A percentile compares a stretch with the other conserved stretches of the same genome.
Conservation (phyloP, 73 alveolate genomes). For the Effrenium voratum region DNA sequence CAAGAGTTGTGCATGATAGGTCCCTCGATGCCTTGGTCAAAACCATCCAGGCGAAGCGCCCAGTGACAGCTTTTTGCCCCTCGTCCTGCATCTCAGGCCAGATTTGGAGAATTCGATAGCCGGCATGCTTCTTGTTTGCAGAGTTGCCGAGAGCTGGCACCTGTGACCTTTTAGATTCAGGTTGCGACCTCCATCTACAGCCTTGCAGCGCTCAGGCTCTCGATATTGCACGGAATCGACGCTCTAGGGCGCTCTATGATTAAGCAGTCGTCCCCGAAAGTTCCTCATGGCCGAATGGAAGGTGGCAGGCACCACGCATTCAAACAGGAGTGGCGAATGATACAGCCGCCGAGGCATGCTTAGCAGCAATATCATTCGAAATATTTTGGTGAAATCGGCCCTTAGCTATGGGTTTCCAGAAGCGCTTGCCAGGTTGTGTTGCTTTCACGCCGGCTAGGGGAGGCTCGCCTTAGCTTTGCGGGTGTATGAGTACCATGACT, state of each 20-base stretch:
- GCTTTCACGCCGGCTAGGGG: not conserved
- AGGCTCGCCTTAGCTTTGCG: not conserved
- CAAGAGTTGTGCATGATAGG: too few species aligned
- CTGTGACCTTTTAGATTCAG: not conserved
- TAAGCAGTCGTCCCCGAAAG: not conserved
- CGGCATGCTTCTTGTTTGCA: not conserved
- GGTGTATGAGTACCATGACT: not conserved
- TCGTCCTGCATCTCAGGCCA: not conserved
- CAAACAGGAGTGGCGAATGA: not conserved
- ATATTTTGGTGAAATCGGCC: not conserved
- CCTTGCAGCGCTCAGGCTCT: not conserved
- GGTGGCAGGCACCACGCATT: not conserved
- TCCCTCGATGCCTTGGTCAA: too few species aligned
- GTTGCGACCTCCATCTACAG: not conserved
- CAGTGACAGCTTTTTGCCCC: too few species aligned
- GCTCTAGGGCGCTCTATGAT: not conserved
- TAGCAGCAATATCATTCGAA: not conserved
- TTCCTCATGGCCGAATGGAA: not conserved
- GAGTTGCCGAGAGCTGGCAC: not conserved
- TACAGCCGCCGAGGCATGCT: not conserved
- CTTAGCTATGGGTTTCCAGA: not conserved
- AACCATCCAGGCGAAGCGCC: too few species aligned
- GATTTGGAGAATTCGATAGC: not conserved
- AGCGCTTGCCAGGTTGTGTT: not conserved
- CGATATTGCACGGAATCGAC: not conserved